Evolutionary conservation across 768 basidiomycete genomes (phyloP).

Genomic region (Neoboletus brunneissimus): DNA sequence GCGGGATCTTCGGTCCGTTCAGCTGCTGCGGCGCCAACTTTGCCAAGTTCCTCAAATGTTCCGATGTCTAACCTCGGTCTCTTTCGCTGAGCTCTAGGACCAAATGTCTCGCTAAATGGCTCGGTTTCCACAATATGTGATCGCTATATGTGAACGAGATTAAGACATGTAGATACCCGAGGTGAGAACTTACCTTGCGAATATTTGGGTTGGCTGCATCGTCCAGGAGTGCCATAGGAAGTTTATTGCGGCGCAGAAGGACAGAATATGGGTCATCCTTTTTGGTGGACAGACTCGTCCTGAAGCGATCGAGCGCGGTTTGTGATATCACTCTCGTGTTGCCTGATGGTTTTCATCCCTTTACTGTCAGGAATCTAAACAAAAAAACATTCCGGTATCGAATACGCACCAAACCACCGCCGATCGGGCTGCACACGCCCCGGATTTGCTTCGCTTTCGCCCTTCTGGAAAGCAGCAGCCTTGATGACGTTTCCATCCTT

Average conservation of each 20-base stretch:
- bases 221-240: slow-evolving; percentile 94
- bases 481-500: slow-evolving; percentile 89
- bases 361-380: slow-evolving; percentile 7
- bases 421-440: slow-evolving; percentile 94
- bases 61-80: slow-evolving; percentile 84
- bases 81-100: slow-evolving; percentile 94
- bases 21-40: slow-evolving; percentile 55
- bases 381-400: neutral
- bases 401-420: slow-evolving; percentile 88
- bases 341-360: slow-evolving; percentile 44
- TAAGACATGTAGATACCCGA: neutral
- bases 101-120: slow-evolving; percentile 92
- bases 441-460: slow-evolving; percentile 86
- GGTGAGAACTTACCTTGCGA: slow-evolving; percentile 58
- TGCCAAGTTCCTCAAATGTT: slow-evolving; percentile 86
- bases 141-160: slow-evolving; percentile 46
- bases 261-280: slow-evolving; percentile 97
- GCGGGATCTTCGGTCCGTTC: slow-evolving; percentile 41
- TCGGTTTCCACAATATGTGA: slow-evolving; percentile 96
- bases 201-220: slow-evolving; percentile 79
- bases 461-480: slow-evolving; percentile 94
- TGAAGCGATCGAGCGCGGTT: slow-evolving; percentile 92
- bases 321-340: slow-evolving; percentile 99
- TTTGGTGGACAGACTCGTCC: slow-evolving; percentile 78
- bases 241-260: slow-evolving; percentile 87